Percentiles rank a stretch among this genome's conserved stretches.
Evolutionary conservation across 225 moss, liverwort and hornwort species (phyloP).

Genomic region (Neckera pumila): DNA sequence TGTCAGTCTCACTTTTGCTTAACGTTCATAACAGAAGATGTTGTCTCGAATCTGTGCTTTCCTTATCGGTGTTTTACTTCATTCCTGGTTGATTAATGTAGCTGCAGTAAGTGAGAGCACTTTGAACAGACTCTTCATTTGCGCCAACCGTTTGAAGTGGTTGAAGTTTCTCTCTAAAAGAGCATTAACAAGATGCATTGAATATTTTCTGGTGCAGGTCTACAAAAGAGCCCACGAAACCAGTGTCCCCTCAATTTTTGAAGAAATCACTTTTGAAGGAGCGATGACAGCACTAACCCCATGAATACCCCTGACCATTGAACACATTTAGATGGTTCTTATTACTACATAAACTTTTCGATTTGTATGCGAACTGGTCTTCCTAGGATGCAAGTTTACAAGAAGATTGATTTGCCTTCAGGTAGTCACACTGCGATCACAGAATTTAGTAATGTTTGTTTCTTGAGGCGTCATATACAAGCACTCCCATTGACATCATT

Average conservation of each 20-base stretch:
- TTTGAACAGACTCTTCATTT: neutral
- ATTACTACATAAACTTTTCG: neutral
- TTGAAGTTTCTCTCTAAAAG: neutral
- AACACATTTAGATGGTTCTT: neutral
- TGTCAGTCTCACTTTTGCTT: neutral
- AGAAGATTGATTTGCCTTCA: neutral
- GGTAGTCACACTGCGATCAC: neutral
- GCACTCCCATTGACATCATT: neutral
- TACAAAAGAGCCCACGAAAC: slow-evolving; percentile 59
- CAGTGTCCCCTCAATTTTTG: slow-evolving; percentile 53
- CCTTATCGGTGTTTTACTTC: neutral
- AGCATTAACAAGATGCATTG: neutral
- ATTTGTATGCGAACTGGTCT: neutral
- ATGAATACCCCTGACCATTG: neutral
- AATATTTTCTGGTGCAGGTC: slow-evolving; percentile 36
- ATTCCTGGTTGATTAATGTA: neutral
- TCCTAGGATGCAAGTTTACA: neutral
- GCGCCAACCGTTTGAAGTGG: neutral
- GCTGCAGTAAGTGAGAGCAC: neutral
- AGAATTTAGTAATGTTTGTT: neutral
- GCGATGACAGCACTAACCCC: neutral
- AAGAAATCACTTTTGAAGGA: slow-evolving; percentile 15
- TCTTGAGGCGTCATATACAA: neutral
- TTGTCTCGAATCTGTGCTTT: neutral
- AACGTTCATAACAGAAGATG: neutral